Evolutionary conservation across 768 basidiomycete species (phyloP).

Genomic region (Lactifluus piperatus): DNA sequence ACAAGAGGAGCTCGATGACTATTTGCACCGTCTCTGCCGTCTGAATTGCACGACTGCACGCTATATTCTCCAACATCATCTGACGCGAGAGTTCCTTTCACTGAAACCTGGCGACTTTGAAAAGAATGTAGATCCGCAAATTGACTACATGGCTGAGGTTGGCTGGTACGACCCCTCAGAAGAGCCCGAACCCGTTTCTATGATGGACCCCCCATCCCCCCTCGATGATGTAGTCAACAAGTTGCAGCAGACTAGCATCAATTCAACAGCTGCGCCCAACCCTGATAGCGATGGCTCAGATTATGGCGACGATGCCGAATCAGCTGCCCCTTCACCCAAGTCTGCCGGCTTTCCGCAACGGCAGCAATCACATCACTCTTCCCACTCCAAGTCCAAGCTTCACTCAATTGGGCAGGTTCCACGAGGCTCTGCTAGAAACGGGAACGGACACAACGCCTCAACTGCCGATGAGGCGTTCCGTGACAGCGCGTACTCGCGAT

Average conservation of each 20-base stretch:
- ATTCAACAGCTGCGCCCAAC: conserved; percentile 40
- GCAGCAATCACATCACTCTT: conserved; percentile 21
- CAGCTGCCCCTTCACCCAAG: not conserved
- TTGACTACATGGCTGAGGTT: conserved; percentile 49
- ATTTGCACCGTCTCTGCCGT: conserved; percentile 71
- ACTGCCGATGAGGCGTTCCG: conserved; percentile 18
- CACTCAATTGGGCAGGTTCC: conserved; percentile 2
- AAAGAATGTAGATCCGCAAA: conserved; percentile 52
- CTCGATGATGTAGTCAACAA: conserved; percentile 30
- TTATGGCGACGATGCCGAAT: conserved; percentile 27
- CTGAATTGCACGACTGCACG: conserved; percentile 58
- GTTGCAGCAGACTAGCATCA: conserved; percentile 29
- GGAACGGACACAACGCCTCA: not conserved
- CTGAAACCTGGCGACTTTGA: conserved; percentile 82
- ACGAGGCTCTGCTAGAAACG: not conserved
- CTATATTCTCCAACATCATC: conserved; percentile 71
- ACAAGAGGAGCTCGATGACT: conserved; percentile 79
- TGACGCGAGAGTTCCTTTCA: conserved; percentile 77
- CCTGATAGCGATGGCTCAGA: conserved; percentile 54
- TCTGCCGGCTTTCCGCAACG: conserved; percentile 10
- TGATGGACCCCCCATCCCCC: conserved; percentile 27
- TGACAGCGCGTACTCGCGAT: conserved; percentile 26
- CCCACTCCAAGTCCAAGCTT: conserved; percentile 14
- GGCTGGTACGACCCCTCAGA: conserved; percentile 23
- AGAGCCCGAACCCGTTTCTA: conserved; percentile 23